phyloP scores from a whole-genome alignment of 495 filamentous ascomycete genomes.

The Tuber melanosporum region DNA sequence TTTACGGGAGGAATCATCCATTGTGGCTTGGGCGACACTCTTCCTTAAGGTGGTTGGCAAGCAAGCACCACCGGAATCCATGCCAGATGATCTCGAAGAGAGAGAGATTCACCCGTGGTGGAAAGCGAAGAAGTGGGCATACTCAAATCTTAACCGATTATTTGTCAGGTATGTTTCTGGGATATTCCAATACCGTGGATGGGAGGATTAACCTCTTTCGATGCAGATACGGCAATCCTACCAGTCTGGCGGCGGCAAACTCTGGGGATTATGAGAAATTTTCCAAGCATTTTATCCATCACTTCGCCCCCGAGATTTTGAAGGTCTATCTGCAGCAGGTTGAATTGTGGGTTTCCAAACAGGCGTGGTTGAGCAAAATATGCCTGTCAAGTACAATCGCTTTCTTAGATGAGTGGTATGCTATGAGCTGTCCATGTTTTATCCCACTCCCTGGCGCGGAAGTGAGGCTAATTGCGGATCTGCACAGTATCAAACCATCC shows the following conservation, averaged over 20 bases:
- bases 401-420: slow-evolving; percentile 83
- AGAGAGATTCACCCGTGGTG: slow-evolving; percentile 94
- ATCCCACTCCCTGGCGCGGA: neutral
- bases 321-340: slow-evolving; percentile 87
- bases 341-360: slow-evolving; percentile 93
- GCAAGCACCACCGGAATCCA: slow-evolving; percentile 65
- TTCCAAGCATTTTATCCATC: slow-evolving; percentile 80
- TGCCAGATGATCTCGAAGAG: slow-evolving; percentile 77
- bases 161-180: slow-evolving; percentile 67
- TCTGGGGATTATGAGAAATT: slow-evolving; percentile 66
- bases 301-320: slow-evolving; percentile 90
- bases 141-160: slow-evolving; percentile 90
- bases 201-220: slow-evolving; percentile 10
- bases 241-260: slow-evolving; percentile 59
- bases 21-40: slow-evolving; percentile 89
- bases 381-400: slow-evolving; percentile 85
- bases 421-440: neutral
- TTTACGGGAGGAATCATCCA: slow-evolving; percentile 69
- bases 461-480: neutral
- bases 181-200: slow-evolving; percentile 1
- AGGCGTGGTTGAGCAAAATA: slow-evolving; percentile 88
- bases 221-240: slow-evolving; percentile 78
- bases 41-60: slow-evolving; percentile 88
- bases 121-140: slow-evolving; percentile 99
- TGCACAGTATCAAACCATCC: slow-evolving; percentile 71